Base-by-base conservation (phyloP, 139 green algal species). In the Picochlorum sp. region DNA sequence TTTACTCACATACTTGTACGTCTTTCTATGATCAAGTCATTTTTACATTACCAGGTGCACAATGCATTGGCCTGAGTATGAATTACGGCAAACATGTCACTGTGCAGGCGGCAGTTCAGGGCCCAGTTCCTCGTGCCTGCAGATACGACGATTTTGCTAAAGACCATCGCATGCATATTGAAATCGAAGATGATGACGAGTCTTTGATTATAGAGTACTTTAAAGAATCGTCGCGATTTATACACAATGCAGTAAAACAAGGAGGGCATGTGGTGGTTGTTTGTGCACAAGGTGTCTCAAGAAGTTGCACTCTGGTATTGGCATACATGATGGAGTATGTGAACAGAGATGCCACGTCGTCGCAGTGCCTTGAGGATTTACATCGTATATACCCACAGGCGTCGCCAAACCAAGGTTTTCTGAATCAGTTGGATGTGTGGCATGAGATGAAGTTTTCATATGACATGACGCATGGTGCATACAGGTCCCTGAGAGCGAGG, bases 341-440 rank as follows among this genome's bases (percentile, higher is more conserved):
- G 0, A 55, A 67, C 6, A 21, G 23, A 21, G 16, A 26, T 20
- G 47, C 6, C 15, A 26, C 47, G 6, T 6, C 47, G 0, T 13
- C 0, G n/a, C 45, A 54, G 9, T 71, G 70, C 15, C 21, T 81
- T 23, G 73, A 76, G 23, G 56, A 37, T 18, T 21, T 78, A 49
- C 67, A 62, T 20, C 20, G 28, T 10, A 21, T 18, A 13, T 67
- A 73, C 61, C 63, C 83, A 9, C 16, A 63, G 14, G 67, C 64
- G 0, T 55, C 45, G 6, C 85, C 86, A 23, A 94, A 94, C 67
- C 57, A 82, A 18, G 86, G 86, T 30, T 95, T 90, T 61, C 32
- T 82, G 47, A 58, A 66, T 8, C 87, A 95, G 67, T 77, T 95
- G 62, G 37, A 69, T 45, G 69, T 93, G 20, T 95, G 81, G 45